Base-by-base conservation (phyloP, 108 stramenopile genomes). In the Conticribra guillardii region DNA sequence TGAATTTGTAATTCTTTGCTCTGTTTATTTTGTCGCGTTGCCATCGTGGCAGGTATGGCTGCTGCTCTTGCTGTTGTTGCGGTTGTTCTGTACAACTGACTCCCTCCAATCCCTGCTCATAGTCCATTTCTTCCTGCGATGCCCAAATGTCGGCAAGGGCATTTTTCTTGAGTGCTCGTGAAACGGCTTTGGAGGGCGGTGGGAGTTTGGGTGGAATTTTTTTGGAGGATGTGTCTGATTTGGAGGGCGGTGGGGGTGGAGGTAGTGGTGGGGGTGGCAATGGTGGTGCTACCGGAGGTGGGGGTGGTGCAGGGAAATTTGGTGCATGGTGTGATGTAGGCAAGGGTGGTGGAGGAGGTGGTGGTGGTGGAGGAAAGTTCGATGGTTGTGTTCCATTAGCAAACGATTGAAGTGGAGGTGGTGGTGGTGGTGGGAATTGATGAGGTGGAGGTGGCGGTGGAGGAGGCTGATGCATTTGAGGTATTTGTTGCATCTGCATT, bases 61-160 rank as follows among this genome's bases (percentile, higher is more conserved):
- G 68, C 48, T 70, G 61, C 34, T 30, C 63, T 54, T 30, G 63
- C 70, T 17, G 60, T 64, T 28, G 41, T 34, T 45, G 46, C n/a
- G 18, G 48, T 22, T 26, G 41, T 19, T 19, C 23, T 27, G 45
- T 61, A 18, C 27, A 47, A n/a, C 47, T 30, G 60, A 47, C 48
- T 2, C 54, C 51, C 51, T 62, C 70, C 26, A 76, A 34, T 23
- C 46, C 53, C 62, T 54, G 41, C 62, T 90, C 90, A 60, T 89
- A 91, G 17, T 86, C 76, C 55, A 94, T 84, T 79, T 94, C 93
- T 65, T 94, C 93, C 16, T 57, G 74, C 5, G 89, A 89, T 19
- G 93, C 93, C 93, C 93, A 94, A 76, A 94, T 89, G 65, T 94
- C 93, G 3, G 76, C 87, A 14, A 61, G 22, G 55, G 45, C 31